Evolutionary conservation across 768 basidiomycete genomes (phyloP).

Genomic region (Clavulina sp.): DNA sequence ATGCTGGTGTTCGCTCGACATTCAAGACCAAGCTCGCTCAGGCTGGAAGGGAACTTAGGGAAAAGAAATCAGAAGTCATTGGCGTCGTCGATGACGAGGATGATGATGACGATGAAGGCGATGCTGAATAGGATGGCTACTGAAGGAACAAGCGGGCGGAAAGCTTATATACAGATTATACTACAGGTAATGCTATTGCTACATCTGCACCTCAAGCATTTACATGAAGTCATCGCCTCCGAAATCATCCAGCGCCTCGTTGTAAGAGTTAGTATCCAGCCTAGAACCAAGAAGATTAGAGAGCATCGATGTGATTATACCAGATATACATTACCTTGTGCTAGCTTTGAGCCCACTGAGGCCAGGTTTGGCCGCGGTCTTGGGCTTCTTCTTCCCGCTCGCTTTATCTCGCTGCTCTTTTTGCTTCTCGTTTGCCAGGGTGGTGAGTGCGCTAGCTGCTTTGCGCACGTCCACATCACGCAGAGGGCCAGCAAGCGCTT

Average conservation of each 20-base stretch:
- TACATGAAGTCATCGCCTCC: constrained; percentile 86
- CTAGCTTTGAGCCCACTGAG: constrained; percentile 55
- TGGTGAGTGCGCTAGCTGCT: constrained; percentile 64
- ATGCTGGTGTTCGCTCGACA: constrained; percentile 62
- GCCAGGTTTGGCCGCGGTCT: constrained; percentile 49
- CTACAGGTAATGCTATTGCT: background rate
- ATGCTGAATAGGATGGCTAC: constrained; percentile 17
- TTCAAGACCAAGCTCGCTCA: constrained; percentile 63
- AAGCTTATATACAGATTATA: background rate
- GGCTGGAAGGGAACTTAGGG: constrained; percentile 49
- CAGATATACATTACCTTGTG: constrained; percentile 31
- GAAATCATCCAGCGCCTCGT: constrained; percentile 83
- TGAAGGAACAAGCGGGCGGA: too few relatives aligned
- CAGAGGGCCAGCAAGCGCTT: constrained; percentile 55
- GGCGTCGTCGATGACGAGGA: constrained; percentile 44
- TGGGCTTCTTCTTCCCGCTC: constrained; percentile 80
- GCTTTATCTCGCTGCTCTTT: constrained; percentile 73
- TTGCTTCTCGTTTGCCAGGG: constrained; percentile 90
- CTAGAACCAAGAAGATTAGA: constrained; percentile 22
- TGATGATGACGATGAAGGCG: constrained; percentile 36
- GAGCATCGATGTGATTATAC: background rate
- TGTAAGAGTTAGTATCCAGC: constrained; percentile 64
- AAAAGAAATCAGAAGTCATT: constrained; percentile 21
- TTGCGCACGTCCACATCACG: constrained; percentile 88
- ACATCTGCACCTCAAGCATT: constrained; percentile 8